These are phyloP conservation scores for Sequoiadendron giganteum DNA, from an alignment of 75 land plant genomes.

Conservation along the genomic window DNA sequence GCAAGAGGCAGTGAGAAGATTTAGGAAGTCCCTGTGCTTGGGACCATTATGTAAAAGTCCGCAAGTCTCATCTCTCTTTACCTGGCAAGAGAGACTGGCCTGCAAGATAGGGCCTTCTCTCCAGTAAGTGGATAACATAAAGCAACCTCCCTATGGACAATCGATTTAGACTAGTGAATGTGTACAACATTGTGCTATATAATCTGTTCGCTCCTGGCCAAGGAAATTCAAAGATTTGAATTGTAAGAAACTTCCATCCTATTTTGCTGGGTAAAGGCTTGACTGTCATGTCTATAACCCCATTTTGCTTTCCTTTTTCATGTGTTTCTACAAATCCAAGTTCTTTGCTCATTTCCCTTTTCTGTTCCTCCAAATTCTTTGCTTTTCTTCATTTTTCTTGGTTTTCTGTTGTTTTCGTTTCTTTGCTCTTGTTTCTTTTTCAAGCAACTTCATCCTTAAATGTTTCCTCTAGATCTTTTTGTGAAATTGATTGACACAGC, in stretches of 20 bases:
- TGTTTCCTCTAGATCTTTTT: neutral
- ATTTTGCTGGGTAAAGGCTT: neutral
- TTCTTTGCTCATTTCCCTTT: neutral
- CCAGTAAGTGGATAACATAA: neutral
- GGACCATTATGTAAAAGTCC: neutral
- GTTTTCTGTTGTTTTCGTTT: neutral
- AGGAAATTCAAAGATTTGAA: neutral
- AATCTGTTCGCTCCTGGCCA: neutral
- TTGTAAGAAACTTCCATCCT: neutral
- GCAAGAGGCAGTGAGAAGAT: neutral
- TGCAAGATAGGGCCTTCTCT: neutral
- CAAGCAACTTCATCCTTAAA: neutral
- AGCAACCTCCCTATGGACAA: neutral
- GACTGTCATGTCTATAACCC: too few relatives aligned
- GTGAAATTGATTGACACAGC: neutral
- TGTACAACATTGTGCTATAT: neutral
- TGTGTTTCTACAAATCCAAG: neutral
- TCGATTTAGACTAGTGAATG: neutral
- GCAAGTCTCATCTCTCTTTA: neutral
- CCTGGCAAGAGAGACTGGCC: neutral
- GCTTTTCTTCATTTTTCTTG: neutral
- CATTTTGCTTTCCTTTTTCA: neutral
- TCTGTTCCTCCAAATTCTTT: neutral
- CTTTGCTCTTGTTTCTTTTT: neutral
- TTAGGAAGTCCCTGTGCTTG: neutral